Base-by-base conservation (phyloP, 2,329 filamentous ascomycete genomes). In the Colletotrichum sp. region DNA sequence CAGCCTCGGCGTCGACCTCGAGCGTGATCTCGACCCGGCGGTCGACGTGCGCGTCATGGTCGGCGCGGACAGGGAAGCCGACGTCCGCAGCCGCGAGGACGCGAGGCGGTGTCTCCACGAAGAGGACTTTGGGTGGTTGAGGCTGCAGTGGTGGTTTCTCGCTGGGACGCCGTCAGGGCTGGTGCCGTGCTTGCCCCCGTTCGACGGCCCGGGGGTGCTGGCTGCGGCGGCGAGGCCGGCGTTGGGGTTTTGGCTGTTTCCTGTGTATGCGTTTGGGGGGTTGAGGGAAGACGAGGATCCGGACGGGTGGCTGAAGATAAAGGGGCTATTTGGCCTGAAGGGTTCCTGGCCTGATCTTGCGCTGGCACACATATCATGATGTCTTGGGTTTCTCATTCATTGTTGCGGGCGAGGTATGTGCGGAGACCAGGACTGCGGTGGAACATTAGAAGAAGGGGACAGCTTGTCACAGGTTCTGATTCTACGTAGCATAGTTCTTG, bases 181-280 rank as follows among this genome's bases (percentile, higher is more conserved):
- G 55, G 51, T 6, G 3, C 29, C 55, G n/a, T 38, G 27, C 1
- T 6, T 57, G 5, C 72, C 72, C 1, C 11, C 33, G 2, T 55
- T 74, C 2, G 72, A 74, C 27, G 63, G 72, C 3, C 68, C 72
- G 5, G 43, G 59, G 29, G 21, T 67, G 21, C 62, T 74, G 12
- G 62, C 68, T 21, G 63, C 47, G 68, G 72, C 69, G 51, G 68
- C 68, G 18, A 55, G 47, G 9, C 72, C 72, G 34, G 72, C 72
- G 34, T 29, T 74, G 8, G 72, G 72, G 13, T 74, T 74, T 21
- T 74, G 72, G 72, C 16, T 74, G 57, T 74, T 74, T 27, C 57
- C 57, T 8, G 33, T 18, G 9, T 29, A 54, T 21, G 72, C 62
- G 27, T 67, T 72, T 57, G 62, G 68, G 2, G 57, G 66, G 9